Evolutionary conservation across 202 grass and related monocot species (phyloP).

Genomic region (Hordeum pubiflorum): DNA sequence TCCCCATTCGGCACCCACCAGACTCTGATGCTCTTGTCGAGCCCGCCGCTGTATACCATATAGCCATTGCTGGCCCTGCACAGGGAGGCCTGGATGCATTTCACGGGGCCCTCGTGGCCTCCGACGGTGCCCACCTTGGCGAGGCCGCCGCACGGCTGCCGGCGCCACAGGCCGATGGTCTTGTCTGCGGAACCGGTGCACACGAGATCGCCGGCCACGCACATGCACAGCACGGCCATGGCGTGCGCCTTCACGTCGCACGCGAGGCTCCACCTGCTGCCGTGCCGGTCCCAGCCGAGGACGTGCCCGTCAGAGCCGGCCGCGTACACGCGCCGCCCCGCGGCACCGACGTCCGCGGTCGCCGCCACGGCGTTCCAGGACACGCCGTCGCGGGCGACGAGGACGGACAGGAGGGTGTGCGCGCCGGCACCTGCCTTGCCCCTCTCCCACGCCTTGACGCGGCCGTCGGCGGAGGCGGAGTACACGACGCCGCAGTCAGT

Average conservation of each 20-base stretch:
- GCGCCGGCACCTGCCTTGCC: conserved; percentile 7
- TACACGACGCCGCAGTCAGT: conserved; percentile 41
- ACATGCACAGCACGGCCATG: conserved; percentile 69
- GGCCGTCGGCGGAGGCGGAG: conserved; percentile 73
- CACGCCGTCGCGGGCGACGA: conserved; percentile 47
- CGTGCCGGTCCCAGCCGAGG: conserved; percentile 37
- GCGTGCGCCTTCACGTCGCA: conserved; percentile 67
- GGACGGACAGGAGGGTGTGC: conserved; percentile 45
- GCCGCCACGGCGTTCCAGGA: conserved; percentile 62
- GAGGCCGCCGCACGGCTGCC: conserved; percentile 36
- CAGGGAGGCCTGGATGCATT: conserved; percentile 65
- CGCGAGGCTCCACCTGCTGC: conserved; percentile 36
- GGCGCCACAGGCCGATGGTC: conserved; percentile 66
- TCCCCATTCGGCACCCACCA: conserved; percentile 54
- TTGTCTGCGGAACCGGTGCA: conserved; percentile 78
- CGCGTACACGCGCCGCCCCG: conserved; percentile 36
- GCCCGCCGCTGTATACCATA: conserved; percentile 79
- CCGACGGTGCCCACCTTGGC: conserved; percentile 35
- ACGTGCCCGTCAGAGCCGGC: conserved; percentile 68
- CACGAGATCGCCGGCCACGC: conserved; percentile 47
- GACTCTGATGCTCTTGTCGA: conserved; percentile 85
- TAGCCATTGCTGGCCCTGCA: conserved; percentile 50
- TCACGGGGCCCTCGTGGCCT: conserved; percentile 74
- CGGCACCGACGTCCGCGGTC: not conserved
- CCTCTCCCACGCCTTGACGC: conserved; percentile 72